Conservation (phyloP, 176 grass and related monocot species). For the Carex myosuroides region DNA sequence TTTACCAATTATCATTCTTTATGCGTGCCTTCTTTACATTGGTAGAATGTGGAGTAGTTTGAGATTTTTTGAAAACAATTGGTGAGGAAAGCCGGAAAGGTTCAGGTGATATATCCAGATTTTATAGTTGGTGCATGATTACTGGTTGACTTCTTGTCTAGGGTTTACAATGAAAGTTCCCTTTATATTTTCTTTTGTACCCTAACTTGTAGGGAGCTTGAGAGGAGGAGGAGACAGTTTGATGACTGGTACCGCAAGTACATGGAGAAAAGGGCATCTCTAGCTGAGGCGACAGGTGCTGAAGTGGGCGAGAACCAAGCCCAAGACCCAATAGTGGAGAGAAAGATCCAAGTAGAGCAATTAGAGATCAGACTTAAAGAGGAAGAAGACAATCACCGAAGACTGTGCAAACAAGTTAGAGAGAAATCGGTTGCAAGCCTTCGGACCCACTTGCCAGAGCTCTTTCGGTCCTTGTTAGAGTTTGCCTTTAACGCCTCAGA, state of each 20-base stretch:
- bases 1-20: neutral
- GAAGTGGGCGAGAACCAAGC: slow-evolving; percentile 28
- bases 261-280: slow-evolving; percentile 34
- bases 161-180: neutral
- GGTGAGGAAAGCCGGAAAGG: neutral
- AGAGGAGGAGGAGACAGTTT: slow-evolving; percentile 48
- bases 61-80: neutral
- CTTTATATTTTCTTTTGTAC: slow-evolving; percentile 3
- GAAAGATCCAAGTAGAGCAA: slow-evolving; percentile 40
- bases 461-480: slow-evolving; percentile 55
- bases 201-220: slow-evolving; percentile 37
- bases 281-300: slow-evolving; percentile 42
- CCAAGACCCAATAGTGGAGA: slow-evolving; percentile 45
- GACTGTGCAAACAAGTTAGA: slow-evolving; percentile 63
- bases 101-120: neutral
- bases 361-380: slow-evolving; percentile 49
- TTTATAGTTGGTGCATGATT: neutral
- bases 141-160: neutral
- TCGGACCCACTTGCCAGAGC: slow-evolving; percentile 67
- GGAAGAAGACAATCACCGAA: slow-evolving; percentile 42
- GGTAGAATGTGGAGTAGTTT: neutral
- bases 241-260: slow-evolving; percentile 61
- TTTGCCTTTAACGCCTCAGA: slow-evolving; percentile 43
- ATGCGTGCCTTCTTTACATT: neutral
- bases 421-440: slow-evolving; percentile 83